Evolutionary conservation across 495 filamentous ascomycete species (phyloP).

Genomic region (Monascus purpureus): DNA sequence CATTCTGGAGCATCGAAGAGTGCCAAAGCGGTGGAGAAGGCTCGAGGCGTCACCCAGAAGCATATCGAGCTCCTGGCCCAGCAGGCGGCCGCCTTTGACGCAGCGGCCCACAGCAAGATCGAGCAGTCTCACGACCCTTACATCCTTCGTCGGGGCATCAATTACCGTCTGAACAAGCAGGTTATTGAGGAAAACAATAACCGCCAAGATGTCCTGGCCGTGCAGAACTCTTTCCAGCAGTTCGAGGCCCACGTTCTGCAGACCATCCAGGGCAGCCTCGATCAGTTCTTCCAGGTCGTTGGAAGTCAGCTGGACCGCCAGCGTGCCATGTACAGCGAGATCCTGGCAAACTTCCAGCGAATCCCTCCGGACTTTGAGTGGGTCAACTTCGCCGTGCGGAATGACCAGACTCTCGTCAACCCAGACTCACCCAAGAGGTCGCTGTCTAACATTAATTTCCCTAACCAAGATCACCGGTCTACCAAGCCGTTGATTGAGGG

Average conservation of each 20-base stretch:
- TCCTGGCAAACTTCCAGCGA: constrained; percentile 60
- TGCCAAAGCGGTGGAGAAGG: constrained; percentile 82
- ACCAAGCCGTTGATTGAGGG: constrained; percentile 80
- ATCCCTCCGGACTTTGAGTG: constrained; percentile 89
- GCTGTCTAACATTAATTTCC: constrained; percentile 59
- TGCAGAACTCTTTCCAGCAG: constrained; percentile 75
- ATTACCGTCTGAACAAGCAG: constrained; percentile 78
- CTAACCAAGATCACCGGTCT: constrained; percentile 71
- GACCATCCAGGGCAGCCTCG: constrained; percentile 68
- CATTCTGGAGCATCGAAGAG: constrained; percentile 69
- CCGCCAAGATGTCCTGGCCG: constrained; percentile 71
- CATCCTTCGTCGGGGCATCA: constrained; percentile 64
- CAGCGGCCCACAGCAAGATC: constrained; percentile 47
- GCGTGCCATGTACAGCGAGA: constrained; percentile 67
- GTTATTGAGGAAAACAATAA: constrained; percentile 91
- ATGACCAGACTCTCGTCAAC: constrained; percentile 60
- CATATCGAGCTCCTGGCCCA: constrained; percentile 89
- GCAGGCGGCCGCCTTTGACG: constrained; percentile 61
- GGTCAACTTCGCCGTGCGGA: constrained; percentile 63
- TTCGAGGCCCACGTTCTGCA: constrained; percentile 81
- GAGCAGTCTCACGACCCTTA: constrained; percentile 72
- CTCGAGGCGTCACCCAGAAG: constrained; percentile 75
- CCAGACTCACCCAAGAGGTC: constrained; percentile 57
- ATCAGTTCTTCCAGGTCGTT: constrained; percentile 63
- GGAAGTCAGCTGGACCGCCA: constrained; percentile 69